Evolutionary conservation across 2,329 filamentous ascomycete species (phyloP), one percentile per base, ranked within the genome.

Genomic region (Neonectria sp.): DNA sequence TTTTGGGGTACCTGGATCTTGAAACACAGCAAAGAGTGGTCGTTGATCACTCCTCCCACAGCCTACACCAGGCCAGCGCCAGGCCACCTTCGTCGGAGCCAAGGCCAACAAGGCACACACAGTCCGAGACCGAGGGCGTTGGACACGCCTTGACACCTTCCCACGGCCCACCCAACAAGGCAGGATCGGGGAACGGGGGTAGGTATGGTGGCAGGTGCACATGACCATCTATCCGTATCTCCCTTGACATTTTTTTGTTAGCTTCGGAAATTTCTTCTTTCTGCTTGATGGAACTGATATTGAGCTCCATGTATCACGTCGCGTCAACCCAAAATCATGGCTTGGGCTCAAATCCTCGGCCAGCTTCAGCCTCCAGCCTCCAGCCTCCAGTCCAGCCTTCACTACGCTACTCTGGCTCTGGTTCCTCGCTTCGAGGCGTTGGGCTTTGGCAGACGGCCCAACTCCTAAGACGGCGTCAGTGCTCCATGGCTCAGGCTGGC

Each of bases 321-420:
- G 67, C 73, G 70, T 74, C 72, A 74, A 72, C 68, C 65, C 71
- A 71, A 75, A 72, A 69, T 75, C 70, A 76, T 71, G 63, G 71
- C 35, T 71, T 17, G 35, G 73, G 60, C 67, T 73, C 67, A 74
- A 70, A 66, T 63, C 51, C 63, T 70, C 27, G 60, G 64, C 56
- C 61, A 64, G 68, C 60, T 66, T 46, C 70, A 70, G 64, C 37
- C 37, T 40, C 37, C 37, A 40, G 37, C 37, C 37, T 35, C 33
- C 35, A 37, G 31, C 11, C 5, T 33, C 31, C 33, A 13, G 37
- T 40, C 37, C 15, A 40, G 37, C 37, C 17, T 40, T 40, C 13
- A 40, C 37, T 31, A 33, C 63, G 52, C 57, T 49, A 43, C 45
- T 45, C 45, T 60, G 43, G n/a, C 15, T 40, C 37, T 40, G 37